phyloP scores from a whole-genome alignment of 495 filamentous ascomycete species.

The Lichenothelia convexa region DNA sequence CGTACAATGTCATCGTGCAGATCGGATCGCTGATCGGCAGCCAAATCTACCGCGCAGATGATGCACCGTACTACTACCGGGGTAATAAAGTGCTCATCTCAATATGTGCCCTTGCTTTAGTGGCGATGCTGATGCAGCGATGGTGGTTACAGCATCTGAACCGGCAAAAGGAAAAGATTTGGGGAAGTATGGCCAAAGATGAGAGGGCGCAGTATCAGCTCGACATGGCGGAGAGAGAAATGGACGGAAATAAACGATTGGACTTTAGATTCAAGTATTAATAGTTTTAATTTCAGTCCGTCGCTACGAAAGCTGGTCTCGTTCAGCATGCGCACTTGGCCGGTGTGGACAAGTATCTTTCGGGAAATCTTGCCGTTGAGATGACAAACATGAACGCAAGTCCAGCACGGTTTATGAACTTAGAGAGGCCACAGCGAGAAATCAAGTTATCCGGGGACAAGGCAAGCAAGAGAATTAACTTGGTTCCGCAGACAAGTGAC shows the following conservation, averaged over 20 bases:
- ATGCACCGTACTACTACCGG: slow-evolving; percentile 21
- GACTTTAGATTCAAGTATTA: slow-evolving; percentile 24
- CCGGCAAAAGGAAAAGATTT: slow-evolving; percentile 20
- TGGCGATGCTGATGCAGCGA: slow-evolving; percentile 17
- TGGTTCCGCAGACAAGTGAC: too few species aligned
- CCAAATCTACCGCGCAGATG: slow-evolving; percentile 22
- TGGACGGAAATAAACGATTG: slow-evolving; percentile 22
- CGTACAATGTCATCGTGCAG: slow-evolving; percentile 29
- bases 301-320: too few species aligned
- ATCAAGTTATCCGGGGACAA: too few species aligned
- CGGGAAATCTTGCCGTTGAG: too few species aligned
- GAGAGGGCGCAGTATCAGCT: slow-evolving; percentile 20
- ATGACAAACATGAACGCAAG: too few species aligned
- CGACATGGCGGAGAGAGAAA: slow-evolving; percentile 12
- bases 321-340: too few species aligned
- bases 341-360: too few species aligned
- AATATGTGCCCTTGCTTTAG: slow-evolving; percentile 19
- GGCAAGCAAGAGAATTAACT: too few species aligned
- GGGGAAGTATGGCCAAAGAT: slow-evolving; percentile 20
- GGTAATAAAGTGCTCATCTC: slow-evolving; percentile 24
- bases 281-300: too few species aligned
- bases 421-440: too few species aligned
- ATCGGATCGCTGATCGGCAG: slow-evolving; percentile 18
- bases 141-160: slow-evolving; percentile 20
- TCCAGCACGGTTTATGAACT: too few species aligned